Conservation (phyloP, 352 stramenopile species). For the Pythium grandisporangium region DNA sequence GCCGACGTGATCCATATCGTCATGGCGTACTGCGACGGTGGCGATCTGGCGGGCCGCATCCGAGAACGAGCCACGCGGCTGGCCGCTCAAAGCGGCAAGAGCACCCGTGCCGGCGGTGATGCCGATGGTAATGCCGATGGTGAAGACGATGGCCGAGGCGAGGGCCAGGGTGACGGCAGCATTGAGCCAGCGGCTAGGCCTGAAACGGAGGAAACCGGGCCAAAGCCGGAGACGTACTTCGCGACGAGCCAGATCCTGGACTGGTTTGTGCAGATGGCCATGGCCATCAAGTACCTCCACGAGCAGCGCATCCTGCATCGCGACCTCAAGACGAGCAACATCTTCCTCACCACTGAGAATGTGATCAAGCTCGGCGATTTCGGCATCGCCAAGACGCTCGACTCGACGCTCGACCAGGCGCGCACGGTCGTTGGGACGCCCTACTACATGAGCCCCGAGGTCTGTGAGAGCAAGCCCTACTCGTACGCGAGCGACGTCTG, state of each 20-base stretch:
- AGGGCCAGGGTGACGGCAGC: no score
- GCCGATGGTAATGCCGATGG: no score
- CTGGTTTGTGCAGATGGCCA: slow-evolving; percentile 92
- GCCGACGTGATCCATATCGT: slow-evolving; percentile 88
- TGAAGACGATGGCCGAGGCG: no score
- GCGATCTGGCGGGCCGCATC: slow-evolving; percentile 65
- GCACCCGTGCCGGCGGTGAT: slow-evolving; percentile 9
- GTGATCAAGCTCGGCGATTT: slow-evolving; percentile 91
- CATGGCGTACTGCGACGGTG: slow-evolving; percentile 94
- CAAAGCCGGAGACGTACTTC: no score
- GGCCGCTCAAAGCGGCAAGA: no score
- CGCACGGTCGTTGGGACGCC: slow-evolving; percentile 89
- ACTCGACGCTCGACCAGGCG: slow-evolving; percentile 80
- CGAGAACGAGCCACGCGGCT: slow-evolving; percentile 29
- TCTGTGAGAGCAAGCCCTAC: slow-evolving; percentile 90
- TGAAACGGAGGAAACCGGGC: no score
- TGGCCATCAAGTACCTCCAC: slow-evolving; percentile 93
- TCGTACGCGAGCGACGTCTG: slow-evolving; percentile 90
- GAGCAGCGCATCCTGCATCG: slow-evolving; percentile 86
- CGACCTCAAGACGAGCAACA: slow-evolving; percentile 94
- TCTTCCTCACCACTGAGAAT: slow-evolving; percentile 81
- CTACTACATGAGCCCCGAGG: slow-evolving; percentile 92
- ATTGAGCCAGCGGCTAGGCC: no score
- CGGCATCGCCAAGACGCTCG: slow-evolving; percentile 85
- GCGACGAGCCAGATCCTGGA: slow-evolving; percentile 55